Percentiles rank a stretch among this genome's conserved stretches.
Evolutionary conservation across 2,329 filamentous ascomycete species (phyloP).

Genomic region (Aspergillus novofumigatus): DNA sequence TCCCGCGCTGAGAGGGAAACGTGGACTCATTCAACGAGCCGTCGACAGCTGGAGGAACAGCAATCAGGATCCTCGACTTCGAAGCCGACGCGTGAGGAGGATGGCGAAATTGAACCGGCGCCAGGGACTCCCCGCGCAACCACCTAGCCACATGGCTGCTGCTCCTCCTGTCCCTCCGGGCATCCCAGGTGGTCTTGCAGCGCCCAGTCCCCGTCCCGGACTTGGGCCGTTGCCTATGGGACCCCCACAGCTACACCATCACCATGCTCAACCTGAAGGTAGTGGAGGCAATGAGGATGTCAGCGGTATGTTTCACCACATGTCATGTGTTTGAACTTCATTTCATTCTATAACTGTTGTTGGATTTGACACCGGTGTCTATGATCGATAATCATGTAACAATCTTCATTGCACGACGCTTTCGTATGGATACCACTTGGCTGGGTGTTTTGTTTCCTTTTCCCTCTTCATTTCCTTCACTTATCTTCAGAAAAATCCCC

Average conservation of each 20-base stretch:
- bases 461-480: background rate
- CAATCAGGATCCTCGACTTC: constrained; percentile 88
- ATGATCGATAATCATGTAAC: constrained; percentile 14
- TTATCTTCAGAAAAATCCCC: background rate
- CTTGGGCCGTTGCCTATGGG: constrained; percentile 65
- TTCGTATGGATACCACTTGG: constrained; percentile 7
- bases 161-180: constrained; percentile 56
- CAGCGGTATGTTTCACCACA: constrained; percentile 98
- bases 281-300: constrained; percentile 61
- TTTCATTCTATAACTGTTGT: constrained; percentile 1
- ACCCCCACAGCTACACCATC: constrained; percentile 65
- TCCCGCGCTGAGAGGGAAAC: constrained; percentile 82
- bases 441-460: constrained; percentile 2
- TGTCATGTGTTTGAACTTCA: constrained; percentile 54
- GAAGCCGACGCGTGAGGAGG: constrained; percentile 84
- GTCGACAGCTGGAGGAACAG: constrained; percentile 99
- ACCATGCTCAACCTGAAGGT: constrained; percentile 67
- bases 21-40: constrained; percentile 90
- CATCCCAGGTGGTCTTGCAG: constrained; percentile 60
- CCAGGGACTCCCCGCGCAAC: constrained; percentile 63
- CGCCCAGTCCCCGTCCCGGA: constrained; percentile 27
- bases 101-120: constrained; percentile 95
- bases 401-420: background rate
- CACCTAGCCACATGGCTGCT: constrained; percentile 63
- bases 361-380: constrained; percentile 2